Percentiles rank a stretch among this genome's conserved stretches.
Conservation (phyloP, 352 stramenopile species). For the Phytophthora megakarya region DNA sequence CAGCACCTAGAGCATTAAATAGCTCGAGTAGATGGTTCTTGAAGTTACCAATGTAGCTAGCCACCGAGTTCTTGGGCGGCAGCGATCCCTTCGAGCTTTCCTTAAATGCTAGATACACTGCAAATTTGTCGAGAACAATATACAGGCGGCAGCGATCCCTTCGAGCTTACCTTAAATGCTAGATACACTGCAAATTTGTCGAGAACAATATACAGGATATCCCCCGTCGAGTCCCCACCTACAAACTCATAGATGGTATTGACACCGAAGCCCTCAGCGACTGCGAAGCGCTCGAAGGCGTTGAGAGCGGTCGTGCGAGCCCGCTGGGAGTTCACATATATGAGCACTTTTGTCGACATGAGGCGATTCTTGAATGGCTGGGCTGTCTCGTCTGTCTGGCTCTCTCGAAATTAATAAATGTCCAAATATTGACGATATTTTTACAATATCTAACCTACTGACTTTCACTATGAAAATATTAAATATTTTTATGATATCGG, state of each 20-base stretch:
- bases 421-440: background rate
- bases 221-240: too few relatives aligned
- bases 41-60: conserved; percentile 17
- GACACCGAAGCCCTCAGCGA: background rate
- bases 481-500: background rate
- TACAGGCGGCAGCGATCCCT: conserved; percentile 11
- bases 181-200: conserved; percentile 8
- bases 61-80: conserved; percentile 4
- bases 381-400: background rate
- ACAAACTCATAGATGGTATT: background rate
- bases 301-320: conserved; percentile 9
- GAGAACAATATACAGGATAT: background rate
- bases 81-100: too few relatives aligned
- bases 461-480: background rate
- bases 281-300: conserved; percentile 7
- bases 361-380: too few relatives aligned
- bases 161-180: conserved; percentile 5
- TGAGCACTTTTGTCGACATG: conserved; percentile 7
- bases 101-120: too few relatives aligned
- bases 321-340: conserved; percentile 2
- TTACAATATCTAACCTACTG: background rate
- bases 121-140: too few relatives aligned
- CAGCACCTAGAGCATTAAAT: background rate
- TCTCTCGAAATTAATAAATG: background rate
- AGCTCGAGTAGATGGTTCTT: conserved; percentile 23